Conservation (phyloP, 768 basidiomycete genomes). For the Boletus coccyginus region DNA sequence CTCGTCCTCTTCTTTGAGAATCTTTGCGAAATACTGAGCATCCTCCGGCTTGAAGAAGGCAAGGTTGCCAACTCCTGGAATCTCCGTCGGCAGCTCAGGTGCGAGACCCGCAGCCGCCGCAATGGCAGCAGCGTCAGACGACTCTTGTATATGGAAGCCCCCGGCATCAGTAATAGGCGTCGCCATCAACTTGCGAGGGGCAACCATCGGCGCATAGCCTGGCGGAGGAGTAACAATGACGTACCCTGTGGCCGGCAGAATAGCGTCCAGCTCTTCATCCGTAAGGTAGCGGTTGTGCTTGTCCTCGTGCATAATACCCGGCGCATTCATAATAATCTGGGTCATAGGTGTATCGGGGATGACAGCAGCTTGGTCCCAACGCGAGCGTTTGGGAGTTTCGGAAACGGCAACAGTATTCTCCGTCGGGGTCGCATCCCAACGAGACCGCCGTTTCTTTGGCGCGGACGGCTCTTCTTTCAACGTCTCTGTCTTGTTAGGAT, state of each 20-base stretch:
- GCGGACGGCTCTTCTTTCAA: conserved; percentile 75
- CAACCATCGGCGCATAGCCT: conserved; percentile 81
- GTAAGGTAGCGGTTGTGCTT: conserved; percentile 95
- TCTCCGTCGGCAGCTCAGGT: conserved; percentile 93
- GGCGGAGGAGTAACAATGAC: conserved; percentile 90
- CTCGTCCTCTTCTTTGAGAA: conserved; percentile 94
- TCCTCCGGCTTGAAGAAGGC: conserved; percentile 99
- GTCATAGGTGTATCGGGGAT: conserved; percentile 67
- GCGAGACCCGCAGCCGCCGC: conserved; percentile 91
- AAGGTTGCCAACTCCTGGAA: conserved; percentile 94
- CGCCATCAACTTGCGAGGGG: conserved; percentile 62
- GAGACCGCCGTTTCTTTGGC: conserved; percentile 88
- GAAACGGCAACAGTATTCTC: conserved; percentile 47
- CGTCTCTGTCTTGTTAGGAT: conserved; percentile 60
- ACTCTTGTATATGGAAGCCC: conserved; percentile 96
- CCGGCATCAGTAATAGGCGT: conserved; percentile 55
- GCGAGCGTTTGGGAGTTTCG: conserved; percentile 84
- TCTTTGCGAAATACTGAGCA: conserved; percentile 96
- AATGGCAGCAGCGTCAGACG: conserved; percentile 83
- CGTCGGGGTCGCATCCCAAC: conserved; percentile 93
- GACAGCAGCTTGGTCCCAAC: conserved; percentile 95
- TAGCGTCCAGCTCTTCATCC: conserved; percentile 92
- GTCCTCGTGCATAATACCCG: conserved; percentile 82
- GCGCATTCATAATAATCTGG: conserved; percentile 86
- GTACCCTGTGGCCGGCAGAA: conserved; percentile 87